phyloP scores from a whole-genome alignment of 2,329 filamentous ascomycete species.

The Coniochaeta sp. region DNA sequence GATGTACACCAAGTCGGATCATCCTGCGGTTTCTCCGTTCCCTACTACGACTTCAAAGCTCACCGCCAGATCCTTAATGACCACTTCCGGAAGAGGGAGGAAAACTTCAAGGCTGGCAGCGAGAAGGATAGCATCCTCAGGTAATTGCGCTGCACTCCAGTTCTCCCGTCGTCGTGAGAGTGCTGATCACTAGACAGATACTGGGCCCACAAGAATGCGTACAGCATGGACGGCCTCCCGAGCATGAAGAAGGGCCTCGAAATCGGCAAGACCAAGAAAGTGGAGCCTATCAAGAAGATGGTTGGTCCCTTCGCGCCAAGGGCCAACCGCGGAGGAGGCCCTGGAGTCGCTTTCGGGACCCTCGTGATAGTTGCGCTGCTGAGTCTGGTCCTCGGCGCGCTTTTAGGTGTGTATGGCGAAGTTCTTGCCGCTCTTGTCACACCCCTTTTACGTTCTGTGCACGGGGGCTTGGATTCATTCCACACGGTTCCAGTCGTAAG shows the following conservation, averaged over 20 bases:
- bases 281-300: conserved; percentile 31
- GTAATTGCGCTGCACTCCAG: conserved; percentile 5
- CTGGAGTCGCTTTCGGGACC: background rate
- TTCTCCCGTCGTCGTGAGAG: background rate
- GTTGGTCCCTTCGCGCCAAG: conserved; percentile 23
- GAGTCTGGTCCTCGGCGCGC: background rate
- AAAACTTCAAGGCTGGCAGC: conserved; percentile 21
- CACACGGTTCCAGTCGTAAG: background rate
- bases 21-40: conserved; percentile 32
- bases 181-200: conserved; percentile 18
- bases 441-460: background rate
- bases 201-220: conserved; percentile 31
- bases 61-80: conserved; percentile 26
- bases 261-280: conserved; percentile 19
- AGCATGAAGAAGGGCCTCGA: conserved; percentile 24
- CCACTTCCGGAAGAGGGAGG: conserved; percentile 21
- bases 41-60: conserved; percentile 28
- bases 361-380: background rate
- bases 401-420: background rate
- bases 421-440: background rate
- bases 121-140: conserved; percentile 26
- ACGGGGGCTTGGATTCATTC: background rate
- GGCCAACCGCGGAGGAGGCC: background rate
- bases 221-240: conserved; percentile 29
- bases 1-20: conserved; percentile 29